These are phyloP conservation scores for Mycena polygramma DNA, from an alignment of 768 basidiomycete species.

Conservation along the genomic window DNA sequence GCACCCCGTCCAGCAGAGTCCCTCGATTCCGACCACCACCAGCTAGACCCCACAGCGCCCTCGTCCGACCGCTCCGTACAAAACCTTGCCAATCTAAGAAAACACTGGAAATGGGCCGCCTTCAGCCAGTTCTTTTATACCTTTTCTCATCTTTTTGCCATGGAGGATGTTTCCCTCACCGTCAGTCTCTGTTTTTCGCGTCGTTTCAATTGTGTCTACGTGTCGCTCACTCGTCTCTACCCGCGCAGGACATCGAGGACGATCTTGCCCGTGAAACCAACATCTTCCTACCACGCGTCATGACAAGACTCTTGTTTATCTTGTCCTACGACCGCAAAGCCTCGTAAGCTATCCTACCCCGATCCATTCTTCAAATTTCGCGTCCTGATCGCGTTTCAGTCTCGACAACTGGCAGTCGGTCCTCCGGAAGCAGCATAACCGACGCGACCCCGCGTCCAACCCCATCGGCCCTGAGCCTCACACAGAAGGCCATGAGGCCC, in stretches of 20 bases:
- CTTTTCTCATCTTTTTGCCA: slow-evolving; percentile 79
- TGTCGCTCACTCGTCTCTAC: slow-evolving; percentile 25
- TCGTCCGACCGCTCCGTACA: slow-evolving; percentile 37
- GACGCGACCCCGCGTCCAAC: slow-evolving; percentile 77
- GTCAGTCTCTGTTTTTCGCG: slow-evolving; percentile 54
- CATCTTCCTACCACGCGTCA: slow-evolving; percentile 76
- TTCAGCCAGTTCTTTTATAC: slow-evolving; percentile 92
- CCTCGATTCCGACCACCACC: slow-evolving; percentile 18
- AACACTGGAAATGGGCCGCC: slow-evolving; percentile 93
- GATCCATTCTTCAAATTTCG: slow-evolving; percentile 36
- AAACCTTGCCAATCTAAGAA: slow-evolving; percentile 71
- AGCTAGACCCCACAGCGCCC: slow-evolving; percentile 5
- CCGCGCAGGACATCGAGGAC: slow-evolving; percentile 78
- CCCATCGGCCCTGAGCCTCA: slow-evolving; percentile 76
- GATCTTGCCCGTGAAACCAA: slow-evolving; percentile 75
- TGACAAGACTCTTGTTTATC: slow-evolving; percentile 79
- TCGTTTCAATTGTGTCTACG: slow-evolving; percentile 27
- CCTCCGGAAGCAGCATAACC: slow-evolving; percentile 82
- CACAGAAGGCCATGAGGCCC: slow-evolving; percentile 45
- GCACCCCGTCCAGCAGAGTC: slow-evolving; percentile 52
- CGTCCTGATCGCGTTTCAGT: slow-evolving; percentile 53
- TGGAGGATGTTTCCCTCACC: slow-evolving; percentile 76
- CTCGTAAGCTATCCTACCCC: slow-evolving; percentile 61
- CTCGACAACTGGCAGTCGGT: slow-evolving; percentile 83
- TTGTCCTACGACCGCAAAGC: slow-evolving; percentile 87